Base-by-base conservation (phyloP, 805 yeast genomes). In the Spathaspora hagerdaliae region DNA sequence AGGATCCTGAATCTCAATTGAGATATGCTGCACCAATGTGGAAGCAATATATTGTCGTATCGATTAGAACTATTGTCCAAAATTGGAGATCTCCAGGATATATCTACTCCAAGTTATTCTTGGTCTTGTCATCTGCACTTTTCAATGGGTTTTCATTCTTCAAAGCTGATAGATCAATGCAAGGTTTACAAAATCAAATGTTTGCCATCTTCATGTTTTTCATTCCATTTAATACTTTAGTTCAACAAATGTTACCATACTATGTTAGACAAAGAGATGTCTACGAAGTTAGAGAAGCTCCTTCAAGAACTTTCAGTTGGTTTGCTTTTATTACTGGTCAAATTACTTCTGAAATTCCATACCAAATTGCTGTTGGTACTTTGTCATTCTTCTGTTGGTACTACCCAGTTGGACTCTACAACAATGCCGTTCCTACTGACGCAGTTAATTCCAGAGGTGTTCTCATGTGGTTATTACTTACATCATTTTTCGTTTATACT, bases 111-210 rank as follows among this genome's bases (percentile, higher is more conserved):
- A 85, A 84, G 64, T 51, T 77, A 31, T 65, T 49, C 32, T 47
- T 42, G 48, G 60, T 51, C 40, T 58, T 72, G 27, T 54, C 74
- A 13, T 70, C 80, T 36, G 79, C 85, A 36, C 56, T 84, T 19
- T 80, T 82, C 59, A 75, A 82, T 51, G 94, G 94, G 33, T 85
- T 85, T 60, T 67, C 79, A 1, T 83, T 77, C 65, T 83, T 77
- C 65, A 82, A 82, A 49, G 85, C 89, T 32, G 62, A 61, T 45
- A 74, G 73, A 7, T 75, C 88, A 11, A 59, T 74, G 39, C 88
- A 69, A 65, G 75, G 74, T 35, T 60, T 71, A 56, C 96, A 89
- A 63, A 87, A 87, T 64, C 94, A 75, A 50, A 69, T 77, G 70
- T 73, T 76, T 45, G 64, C 80, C 31, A 65, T 74, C 39, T 77